Conservation (phyloP, 371 early-diverging fungal species). For the Mucor irregularis region DNA sequence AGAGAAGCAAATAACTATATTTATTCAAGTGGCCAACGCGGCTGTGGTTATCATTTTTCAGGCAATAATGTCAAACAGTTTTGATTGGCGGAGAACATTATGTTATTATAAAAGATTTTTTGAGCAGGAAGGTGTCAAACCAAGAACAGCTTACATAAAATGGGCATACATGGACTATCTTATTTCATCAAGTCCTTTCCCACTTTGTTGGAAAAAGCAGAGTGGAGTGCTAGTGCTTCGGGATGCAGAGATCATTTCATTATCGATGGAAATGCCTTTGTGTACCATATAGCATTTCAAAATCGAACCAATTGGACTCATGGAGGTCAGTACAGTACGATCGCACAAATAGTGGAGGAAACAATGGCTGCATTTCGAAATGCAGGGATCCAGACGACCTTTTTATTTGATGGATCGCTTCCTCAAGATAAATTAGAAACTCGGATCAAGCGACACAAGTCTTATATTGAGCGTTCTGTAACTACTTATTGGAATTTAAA, state of each 20-base stretch:
- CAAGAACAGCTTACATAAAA: constrained; percentile 3
- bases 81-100: too few relatives aligned
- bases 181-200: constrained; percentile 32
- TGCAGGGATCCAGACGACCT: constrained; percentile 41
- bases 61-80: too few relatives aligned
- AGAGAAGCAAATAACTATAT: too few relatives aligned
- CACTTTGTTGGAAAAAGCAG: constrained; percentile 9
- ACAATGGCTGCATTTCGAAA: constrained; percentile 18
- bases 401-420: constrained; percentile 61
- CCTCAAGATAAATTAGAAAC: constrained; percentile 54
- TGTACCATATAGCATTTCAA: constrained; percentile 51
- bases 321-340: constrained; percentile 38
- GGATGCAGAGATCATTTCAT: constrained; percentile 32
- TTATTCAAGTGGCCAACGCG: too few relatives aligned
- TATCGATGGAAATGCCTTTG: constrained; percentile 63
- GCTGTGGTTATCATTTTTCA: too few relatives aligned
- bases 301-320: constrained; percentile 53
- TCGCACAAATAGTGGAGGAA: constrained; percentile 1
- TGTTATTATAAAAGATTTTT: constrained; percentile 1
- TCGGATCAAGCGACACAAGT: constrained; percentile 48
- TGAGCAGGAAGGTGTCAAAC: background rate
- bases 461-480: constrained; percentile 43
- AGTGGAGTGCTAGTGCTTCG: background rate
- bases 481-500: constrained; percentile 16
- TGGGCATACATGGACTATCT: constrained; percentile 45